Conservation (phyloP, 2,329 filamentous ascomycete species). For the Diaporthe capsici region DNA sequence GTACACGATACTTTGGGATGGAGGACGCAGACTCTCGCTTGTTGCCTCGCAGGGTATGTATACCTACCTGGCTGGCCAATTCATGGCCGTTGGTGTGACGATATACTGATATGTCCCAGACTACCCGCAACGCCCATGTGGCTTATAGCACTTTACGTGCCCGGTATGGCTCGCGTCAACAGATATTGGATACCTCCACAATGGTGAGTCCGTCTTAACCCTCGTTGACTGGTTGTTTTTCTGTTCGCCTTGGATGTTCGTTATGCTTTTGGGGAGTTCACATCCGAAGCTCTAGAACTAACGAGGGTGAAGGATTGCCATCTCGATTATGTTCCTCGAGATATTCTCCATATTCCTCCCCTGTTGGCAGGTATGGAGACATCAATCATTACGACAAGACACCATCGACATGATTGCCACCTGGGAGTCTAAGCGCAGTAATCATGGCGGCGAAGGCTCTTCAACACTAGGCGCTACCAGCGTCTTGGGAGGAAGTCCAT, state of each 20-base stretch:
- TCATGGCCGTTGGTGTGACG: not conserved
- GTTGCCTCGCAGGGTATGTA: constrained; percentile 61
- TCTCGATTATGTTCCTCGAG: constrained; percentile 74
- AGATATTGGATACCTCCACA: constrained; percentile 70
- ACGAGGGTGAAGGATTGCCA: constrained; percentile 60
- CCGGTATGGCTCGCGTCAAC: constrained; percentile 66
- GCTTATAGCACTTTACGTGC: constrained; percentile 71
- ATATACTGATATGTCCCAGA: constrained; percentile 50
- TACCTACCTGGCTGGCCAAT: constrained; percentile 14
- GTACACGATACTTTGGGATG: constrained; percentile 77
- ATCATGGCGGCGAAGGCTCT: constrained; percentile 4
- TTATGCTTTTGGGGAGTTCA: too few species aligned
- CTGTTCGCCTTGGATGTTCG: not conserved
- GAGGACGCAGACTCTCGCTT: constrained; percentile 73
- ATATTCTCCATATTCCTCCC: constrained; percentile 75
- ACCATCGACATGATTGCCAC: constrained; percentile 64
- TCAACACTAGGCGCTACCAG: constrained; percentile 43
- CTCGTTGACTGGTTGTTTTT: too few species aligned
- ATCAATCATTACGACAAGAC: constrained; percentile 61
- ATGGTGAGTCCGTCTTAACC: constrained; percentile 62
- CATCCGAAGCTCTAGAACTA: not conserved
- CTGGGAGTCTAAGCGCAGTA: constrained; percentile 60
- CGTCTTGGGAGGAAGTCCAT: constrained; percentile 51
- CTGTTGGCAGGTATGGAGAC: constrained; percentile 67
- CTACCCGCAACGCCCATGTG: constrained; percentile 77